Evolutionary conservation across 2,329 filamentous ascomycete species (phyloP).

Genomic region (Ustulina deusta): DNA sequence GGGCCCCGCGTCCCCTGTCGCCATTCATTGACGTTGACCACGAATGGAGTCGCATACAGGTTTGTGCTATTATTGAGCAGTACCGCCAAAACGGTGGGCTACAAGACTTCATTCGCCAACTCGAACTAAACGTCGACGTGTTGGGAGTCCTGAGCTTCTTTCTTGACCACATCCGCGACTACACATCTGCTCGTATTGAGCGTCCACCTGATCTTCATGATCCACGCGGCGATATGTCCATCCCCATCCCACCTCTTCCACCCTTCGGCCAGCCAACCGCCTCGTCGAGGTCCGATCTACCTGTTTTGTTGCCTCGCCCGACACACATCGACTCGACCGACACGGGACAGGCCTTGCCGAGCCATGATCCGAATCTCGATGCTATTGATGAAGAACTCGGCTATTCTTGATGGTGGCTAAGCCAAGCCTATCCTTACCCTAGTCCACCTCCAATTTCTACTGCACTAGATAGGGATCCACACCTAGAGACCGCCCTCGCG

Average conservation of each 20-base stretch:
- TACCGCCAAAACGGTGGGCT: slow-evolving; percentile 1
- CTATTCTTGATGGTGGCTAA: not conserved
- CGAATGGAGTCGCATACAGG: not conserved
- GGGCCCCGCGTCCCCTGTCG: not conserved
- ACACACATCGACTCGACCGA: not conserved
- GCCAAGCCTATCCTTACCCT: no score
- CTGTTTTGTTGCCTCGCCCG: not conserved
- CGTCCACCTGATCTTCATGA: not conserved
- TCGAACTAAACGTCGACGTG: not conserved
- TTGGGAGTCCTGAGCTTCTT: not conserved
- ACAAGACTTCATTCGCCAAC: not conserved
- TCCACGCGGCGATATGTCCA: not conserved
- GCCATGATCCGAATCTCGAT: not conserved
- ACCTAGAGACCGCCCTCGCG: no score
- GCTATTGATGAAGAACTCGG: not conserved
- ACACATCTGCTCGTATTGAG: not conserved
- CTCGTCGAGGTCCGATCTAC: not conserved
- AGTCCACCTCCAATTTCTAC: no score
- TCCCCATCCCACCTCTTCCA: not conserved
- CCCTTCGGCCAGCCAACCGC: not conserved
- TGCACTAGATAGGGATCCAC: not conserved
- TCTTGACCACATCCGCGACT: not conserved
- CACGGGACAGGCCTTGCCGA: not conserved
- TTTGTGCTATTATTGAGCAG: not conserved
- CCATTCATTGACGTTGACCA: not conserved